phyloP scores from a whole-genome alignment of 2,329 filamentous ascomycete genomes.

The Monilinia laxa region DNA sequence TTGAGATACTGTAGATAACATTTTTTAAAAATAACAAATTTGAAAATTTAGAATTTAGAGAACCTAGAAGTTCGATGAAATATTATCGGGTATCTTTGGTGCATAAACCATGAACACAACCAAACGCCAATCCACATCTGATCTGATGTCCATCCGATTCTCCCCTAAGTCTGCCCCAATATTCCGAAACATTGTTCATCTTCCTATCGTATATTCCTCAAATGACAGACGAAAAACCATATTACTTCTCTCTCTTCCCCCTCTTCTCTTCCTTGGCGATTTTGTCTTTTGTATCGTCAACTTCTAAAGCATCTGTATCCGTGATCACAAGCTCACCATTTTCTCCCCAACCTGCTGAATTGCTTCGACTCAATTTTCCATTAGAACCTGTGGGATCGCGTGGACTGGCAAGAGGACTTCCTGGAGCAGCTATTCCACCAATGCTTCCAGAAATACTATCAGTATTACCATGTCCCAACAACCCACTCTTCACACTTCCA shows the following conservation, averaged over 20 bases:
- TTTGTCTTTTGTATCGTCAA: background rate
- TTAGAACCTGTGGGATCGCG: slow-evolving; percentile 42
- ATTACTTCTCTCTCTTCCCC: slow-evolving; percentile 1
- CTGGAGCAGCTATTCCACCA: slow-evolving; percentile 50
- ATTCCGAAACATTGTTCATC: slow-evolving; percentile 2
- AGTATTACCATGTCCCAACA: slow-evolving; percentile 72
- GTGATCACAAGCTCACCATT: slow-evolving; percentile 15
- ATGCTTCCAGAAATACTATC: slow-evolving; percentile 82
- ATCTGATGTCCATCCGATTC: background rate
- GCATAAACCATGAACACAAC: slow-evolving; percentile 18
- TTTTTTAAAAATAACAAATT: background rate
- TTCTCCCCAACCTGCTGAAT: slow-evolving; percentile 35
- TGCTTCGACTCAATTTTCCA: slow-evolving; percentile 37
- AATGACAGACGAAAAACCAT: background rate
- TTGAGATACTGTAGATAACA: background rate
- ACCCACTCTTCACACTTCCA: slow-evolving; percentile 74
- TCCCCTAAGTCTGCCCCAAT: background rate
- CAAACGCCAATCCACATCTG: slow-evolving; percentile 14
- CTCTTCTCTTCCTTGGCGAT: slow-evolving; percentile 2
- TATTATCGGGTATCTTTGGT: slow-evolving; percentile 21
- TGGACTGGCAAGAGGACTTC: slow-evolving; percentile 63
- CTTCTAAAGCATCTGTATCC: background rate
- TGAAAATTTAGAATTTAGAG: background rate
- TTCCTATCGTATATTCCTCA: background rate
- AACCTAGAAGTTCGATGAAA: slow-evolving; percentile 14